These are phyloP conservation scores for Artemisia annua DNA, from an alignment of 129 eudicot genomes.

Conservation along the genomic window DNA sequence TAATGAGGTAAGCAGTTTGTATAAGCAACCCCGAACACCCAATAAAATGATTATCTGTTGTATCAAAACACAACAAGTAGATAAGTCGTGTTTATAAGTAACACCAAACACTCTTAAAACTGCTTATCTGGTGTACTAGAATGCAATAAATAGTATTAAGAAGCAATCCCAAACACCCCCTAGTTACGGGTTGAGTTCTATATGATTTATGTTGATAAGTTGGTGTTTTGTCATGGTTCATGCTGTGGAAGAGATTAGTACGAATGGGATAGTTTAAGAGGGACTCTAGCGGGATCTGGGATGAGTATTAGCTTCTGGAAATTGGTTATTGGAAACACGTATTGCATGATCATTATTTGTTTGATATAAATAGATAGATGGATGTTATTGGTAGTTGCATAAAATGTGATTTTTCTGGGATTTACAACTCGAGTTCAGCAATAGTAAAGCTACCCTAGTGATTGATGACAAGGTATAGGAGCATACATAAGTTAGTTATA, in stretches of 20 bases:
- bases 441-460: not conserved
- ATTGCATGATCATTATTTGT: not conserved
- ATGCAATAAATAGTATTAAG: too few species aligned
- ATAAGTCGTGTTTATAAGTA: too few species aligned
- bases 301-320: constrained; percentile 1
- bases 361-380: not conserved
- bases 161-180: too few species aligned
- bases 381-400: not conserved
- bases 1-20: too few species aligned
- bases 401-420: not conserved
- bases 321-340: not conserved
- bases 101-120: too few species aligned
- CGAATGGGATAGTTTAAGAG: not conserved
- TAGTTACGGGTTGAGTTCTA: not conserved
- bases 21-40: too few species aligned
- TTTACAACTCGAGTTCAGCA: not conserved
- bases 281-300: not conserved
- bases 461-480: not conserved
- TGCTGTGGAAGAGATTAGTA: not conserved
- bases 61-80: too few species aligned
- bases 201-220: not conserved
- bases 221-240: not conserved
- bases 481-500: not conserved
- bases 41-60: too few species aligned
- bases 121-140: too few species aligned